phyloP scores from a whole-genome alignment of 208 protist species.

The Trypanosoma platydactyli region DNA sequence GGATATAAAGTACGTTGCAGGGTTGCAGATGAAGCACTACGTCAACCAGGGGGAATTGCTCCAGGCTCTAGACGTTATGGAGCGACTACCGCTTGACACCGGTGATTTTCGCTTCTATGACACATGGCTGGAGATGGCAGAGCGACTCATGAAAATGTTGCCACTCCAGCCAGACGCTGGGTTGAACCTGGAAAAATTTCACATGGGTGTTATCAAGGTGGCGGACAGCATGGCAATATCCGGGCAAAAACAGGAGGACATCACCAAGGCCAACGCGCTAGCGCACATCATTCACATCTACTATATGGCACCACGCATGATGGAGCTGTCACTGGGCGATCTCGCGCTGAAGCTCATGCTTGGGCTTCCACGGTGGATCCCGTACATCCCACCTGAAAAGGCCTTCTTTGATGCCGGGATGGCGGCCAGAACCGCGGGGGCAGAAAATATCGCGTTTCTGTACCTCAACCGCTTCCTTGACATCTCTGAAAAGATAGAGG shows the following conservation, averaged over 20 bases:
- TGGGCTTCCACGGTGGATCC: constrained; percentile 91
- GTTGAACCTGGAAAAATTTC: constrained; percentile 57
- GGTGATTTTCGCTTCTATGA: constrained; percentile 92
- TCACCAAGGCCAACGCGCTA: constrained; percentile 67
- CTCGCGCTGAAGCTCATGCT: constrained; percentile 87
- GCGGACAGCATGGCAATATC: constrained; percentile 70
- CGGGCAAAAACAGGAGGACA: constrained; percentile 81
- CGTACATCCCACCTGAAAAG: constrained; percentile 92
- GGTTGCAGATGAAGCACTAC: constrained; percentile 76
- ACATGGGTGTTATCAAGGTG: constrained; percentile 64
- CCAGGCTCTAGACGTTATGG: constrained; percentile 64
- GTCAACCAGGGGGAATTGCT: constrained; percentile 53
- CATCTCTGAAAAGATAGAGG: constrained; percentile 93
- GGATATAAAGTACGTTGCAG: constrained; percentile 70
- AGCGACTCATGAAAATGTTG: constrained; percentile 51
- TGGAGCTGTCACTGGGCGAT: constrained; percentile 66
- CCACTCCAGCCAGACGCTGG: constrained; percentile 33
- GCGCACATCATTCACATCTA: constrained; percentile 84
- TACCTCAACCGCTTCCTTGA: constrained; percentile 96
- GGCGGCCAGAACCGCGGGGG: constrained; percentile 66
- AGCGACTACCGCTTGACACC: constrained; percentile 58
- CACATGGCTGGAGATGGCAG: constrained; percentile 69
- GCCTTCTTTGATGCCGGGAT: constrained; percentile 96
- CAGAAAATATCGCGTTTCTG: constrained; percentile 89
- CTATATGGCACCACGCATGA: constrained; percentile 64